phyloP scores from a whole-genome alignment of 192 early-diverging fungal genomes.

The Coemansia nantahalensis region DNA sequence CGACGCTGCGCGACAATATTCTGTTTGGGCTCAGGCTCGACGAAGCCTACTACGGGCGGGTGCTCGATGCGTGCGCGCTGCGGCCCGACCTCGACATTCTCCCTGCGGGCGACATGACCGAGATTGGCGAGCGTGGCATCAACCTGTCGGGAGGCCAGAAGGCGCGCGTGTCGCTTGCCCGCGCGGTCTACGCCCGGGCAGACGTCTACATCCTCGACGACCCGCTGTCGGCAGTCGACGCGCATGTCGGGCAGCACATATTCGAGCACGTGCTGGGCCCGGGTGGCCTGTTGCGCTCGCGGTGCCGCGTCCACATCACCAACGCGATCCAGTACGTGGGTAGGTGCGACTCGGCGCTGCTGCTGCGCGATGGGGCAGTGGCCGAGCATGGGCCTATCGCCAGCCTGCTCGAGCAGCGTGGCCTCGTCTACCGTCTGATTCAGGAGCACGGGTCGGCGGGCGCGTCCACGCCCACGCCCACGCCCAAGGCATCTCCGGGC shows the following conservation, averaged over 20 bases:
- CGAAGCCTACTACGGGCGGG: slow-evolving; percentile 69
- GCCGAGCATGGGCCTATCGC: slow-evolving; percentile 65
- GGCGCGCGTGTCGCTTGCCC: slow-evolving; percentile 55
- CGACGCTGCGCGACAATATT: slow-evolving; percentile 91
- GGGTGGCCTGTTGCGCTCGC: slow-evolving; percentile 73
- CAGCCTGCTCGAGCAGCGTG: slow-evolving; percentile 62
- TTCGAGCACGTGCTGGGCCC: slow-evolving; percentile 89
- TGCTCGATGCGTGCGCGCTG: slow-evolving; percentile 83
- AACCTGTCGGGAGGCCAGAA: slow-evolving; percentile 94
- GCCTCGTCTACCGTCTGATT: slow-evolving; percentile 50
- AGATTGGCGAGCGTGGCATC: slow-evolving; percentile 62
- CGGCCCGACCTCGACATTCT: slow-evolving; percentile 84
- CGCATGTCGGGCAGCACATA: slow-evolving; percentile 67
- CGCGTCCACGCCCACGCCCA: too few relatives aligned
- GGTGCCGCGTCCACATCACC: slow-evolving; percentile 80
- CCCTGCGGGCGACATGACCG: slow-evolving; percentile 71
- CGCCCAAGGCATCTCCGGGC: too few relatives aligned
- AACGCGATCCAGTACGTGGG: slow-evolving; percentile 77
- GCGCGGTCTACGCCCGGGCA: slow-evolving; percentile 86
- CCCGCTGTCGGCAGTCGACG: slow-evolving; percentile 61
- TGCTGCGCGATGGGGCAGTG: slow-evolving; percentile 72
- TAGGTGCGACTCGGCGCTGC: slow-evolving; percentile 62
- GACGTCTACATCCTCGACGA: slow-evolving; percentile 83
- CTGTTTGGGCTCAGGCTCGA: slow-evolving; percentile 81
- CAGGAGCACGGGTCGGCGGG: slow-evolving; percentile 5